Conservation (phyloP, 106 monocot species). For the Triglochin maritima region DNA sequence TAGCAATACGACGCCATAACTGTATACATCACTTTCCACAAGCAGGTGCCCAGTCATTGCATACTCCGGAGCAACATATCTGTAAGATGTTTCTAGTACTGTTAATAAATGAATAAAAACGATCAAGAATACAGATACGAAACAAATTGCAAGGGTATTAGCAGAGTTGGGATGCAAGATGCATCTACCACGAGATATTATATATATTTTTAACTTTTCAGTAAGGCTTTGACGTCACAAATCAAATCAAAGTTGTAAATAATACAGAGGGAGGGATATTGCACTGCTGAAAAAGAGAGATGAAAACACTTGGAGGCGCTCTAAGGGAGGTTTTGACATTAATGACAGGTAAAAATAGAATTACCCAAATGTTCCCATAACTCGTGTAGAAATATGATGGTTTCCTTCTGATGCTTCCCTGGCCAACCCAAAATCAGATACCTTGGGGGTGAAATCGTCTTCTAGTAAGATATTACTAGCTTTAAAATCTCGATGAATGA, state of each 20-base stretch:
- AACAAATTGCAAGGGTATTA: neutral
- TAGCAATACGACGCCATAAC: slow-evolving; percentile 86
- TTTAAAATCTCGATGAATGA: slow-evolving; percentile 97
- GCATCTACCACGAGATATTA: too few relatives aligned
- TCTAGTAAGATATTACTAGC: slow-evolving; percentile 89
- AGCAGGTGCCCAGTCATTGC: slow-evolving; percentile 96
- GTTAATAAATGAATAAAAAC: neutral
- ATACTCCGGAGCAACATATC: slow-evolving; percentile 98
- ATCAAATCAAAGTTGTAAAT: too few relatives aligned
- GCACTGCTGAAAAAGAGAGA: too few relatives aligned
- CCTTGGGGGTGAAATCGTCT: slow-evolving; percentile 87
- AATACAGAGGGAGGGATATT: too few relatives aligned
- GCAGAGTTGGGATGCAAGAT: too few relatives aligned
- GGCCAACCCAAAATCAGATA: slow-evolving; percentile 95
- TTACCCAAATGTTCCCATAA: slow-evolving; percentile 99
- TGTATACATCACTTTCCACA: slow-evolving; percentile 95
- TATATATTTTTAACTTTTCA: too few relatives aligned
- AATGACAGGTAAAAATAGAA: neutral
- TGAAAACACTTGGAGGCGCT: too few relatives aligned
- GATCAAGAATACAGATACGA: neutral
- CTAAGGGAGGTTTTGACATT: too few relatives aligned
- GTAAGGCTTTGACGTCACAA: too few relatives aligned
- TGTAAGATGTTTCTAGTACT: slow-evolving; percentile 12
- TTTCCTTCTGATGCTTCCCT: slow-evolving; percentile 87
- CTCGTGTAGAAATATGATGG: slow-evolving; percentile 72